These are phyloP conservation scores for Fusarium robinianum DNA, from an alignment of 2,329 filamentous ascomycete species.

Conservation along the genomic window DNA sequence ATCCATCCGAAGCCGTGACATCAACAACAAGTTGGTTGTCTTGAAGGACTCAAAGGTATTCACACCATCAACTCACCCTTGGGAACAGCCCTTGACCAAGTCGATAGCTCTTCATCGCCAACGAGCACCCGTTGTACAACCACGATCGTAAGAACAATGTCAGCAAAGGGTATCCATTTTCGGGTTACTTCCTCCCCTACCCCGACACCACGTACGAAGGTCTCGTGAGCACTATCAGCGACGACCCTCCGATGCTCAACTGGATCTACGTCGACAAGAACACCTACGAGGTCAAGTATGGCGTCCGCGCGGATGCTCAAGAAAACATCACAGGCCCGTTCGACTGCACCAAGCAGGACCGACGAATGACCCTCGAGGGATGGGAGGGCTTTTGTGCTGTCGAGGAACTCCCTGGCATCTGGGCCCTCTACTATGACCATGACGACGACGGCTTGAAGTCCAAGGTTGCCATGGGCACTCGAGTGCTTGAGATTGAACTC, in stretches of 20 bases:
- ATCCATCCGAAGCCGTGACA: constrained; percentile 47
- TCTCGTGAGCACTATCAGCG: constrained; percentile 53
- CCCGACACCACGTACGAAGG: constrained; percentile 55
- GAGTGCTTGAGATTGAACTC: constrained; percentile 61
- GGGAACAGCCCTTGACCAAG: background rate
- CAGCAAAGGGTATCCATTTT: constrained; percentile 57
- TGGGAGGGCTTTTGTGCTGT: constrained; percentile 58
- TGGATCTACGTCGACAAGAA: constrained; percentile 55
- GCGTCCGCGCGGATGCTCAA: constrained; percentile 49
- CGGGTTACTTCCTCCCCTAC: constrained; percentile 62
- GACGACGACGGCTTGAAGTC: constrained; percentile 50
- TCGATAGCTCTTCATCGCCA: constrained; percentile 37
- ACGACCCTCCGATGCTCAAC: constrained; percentile 55
- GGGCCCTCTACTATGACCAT: constrained; percentile 54
- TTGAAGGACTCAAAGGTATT: constrained; percentile 48
- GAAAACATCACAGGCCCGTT: constrained; percentile 52
- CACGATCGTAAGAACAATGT: constrained; percentile 45
- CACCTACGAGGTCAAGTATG: constrained; percentile 53
- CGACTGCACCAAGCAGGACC: constrained; percentile 57
- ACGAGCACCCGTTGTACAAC: constrained; percentile 35
- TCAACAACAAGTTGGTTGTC: constrained; percentile 52
- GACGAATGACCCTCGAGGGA: constrained; percentile 52
- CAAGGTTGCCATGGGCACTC: constrained; percentile 52
- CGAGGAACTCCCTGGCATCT: constrained; percentile 47
- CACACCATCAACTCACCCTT: background rate